phyloP scores from a whole-genome alignment of 2,329 filamentous ascomycete species.

The Epicoccum sorghinum region DNA sequence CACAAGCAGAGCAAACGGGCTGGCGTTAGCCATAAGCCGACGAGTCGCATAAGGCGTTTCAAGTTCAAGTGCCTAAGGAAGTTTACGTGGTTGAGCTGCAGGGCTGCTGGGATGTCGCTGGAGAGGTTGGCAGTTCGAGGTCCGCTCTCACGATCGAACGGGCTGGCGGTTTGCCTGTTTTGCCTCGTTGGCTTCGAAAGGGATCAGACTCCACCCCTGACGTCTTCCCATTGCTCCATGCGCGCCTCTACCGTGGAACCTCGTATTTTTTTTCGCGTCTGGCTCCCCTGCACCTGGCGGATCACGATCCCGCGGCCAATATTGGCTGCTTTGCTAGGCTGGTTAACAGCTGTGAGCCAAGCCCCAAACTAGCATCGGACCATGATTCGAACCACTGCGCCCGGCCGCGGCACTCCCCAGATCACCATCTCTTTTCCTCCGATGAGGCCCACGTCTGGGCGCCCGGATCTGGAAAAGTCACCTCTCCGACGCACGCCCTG shows the following conservation, averaged over 20 bases:
- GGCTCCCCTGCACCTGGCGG: conserved; percentile 5
- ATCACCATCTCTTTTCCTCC: conserved; percentile 4
- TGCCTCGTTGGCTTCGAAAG: conserved; percentile 12
- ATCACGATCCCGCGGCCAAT: conserved; percentile 13
- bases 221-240: conserved; percentile 15
- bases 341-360: conserved; percentile 4
- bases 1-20: no score
- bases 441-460: background rate
- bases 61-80: background rate
- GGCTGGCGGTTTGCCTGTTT: conserved; percentile 2
- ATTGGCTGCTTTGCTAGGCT: conserved; percentile 8
- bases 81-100: conserved; percentile 3
- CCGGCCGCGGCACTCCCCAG: conserved; percentile 9
- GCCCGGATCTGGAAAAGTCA: conserved; percentile 5
- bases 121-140: conserved; percentile 9
- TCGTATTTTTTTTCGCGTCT: conserved; percentile 20
- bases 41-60: conserved; percentile 7
- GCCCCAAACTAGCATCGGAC: conserved; percentile 2
- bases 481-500: background rate
- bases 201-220: conserved; percentile 10
- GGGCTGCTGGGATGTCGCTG: conserved; percentile 6
- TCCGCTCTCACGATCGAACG: background rate
- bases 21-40: background rate
- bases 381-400: conserved; percentile 9
- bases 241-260: conserved; percentile 18